phyloP scores from a whole-genome alignment of 345 rosid genomes.

The Crucihimalaya himalaica region DNA sequence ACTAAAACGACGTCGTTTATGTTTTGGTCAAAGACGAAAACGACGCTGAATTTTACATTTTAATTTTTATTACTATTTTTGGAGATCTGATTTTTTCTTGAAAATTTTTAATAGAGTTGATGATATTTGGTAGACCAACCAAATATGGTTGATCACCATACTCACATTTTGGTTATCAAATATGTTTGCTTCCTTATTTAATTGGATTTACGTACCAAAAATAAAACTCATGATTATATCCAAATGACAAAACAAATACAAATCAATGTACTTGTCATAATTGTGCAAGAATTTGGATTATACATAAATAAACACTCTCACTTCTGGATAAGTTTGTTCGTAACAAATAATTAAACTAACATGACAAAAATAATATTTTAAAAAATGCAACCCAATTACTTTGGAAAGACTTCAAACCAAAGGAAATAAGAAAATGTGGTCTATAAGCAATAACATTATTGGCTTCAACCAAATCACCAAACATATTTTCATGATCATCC shows the following conservation, averaged over 20 bases:
- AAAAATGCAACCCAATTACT: conserved; percentile 14
- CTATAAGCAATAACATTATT: conserved; percentile 40
- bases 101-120: conserved; percentile 27
- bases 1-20: neutral
- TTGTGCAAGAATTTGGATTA: neutral
- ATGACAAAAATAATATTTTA: conserved; percentile 5
- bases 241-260: neutral
- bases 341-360: neutral
- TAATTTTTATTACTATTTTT: neutral
- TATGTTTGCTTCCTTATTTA: conserved; percentile 1
- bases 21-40: neutral
- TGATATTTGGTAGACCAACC: conserved; percentile 37
- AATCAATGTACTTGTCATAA: neutral
- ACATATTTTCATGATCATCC: conserved; percentile 24
- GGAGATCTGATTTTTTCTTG: neutral
- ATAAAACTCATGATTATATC: neutral
- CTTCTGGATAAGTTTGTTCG: neutral
- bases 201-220: conserved; percentile 4
- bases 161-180: conserved; percentile 28
- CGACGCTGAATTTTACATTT: neutral
- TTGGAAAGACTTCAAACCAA: conserved; percentile 41
- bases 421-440: conserved; percentile 33
- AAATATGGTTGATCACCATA: conserved; percentile 37
- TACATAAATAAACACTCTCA: neutral
- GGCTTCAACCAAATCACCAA: conserved; percentile 39